phyloP scores from a whole-genome alignment of 2,329 filamentous ascomycete species.

The Fusarium drepaniforme region DNA sequence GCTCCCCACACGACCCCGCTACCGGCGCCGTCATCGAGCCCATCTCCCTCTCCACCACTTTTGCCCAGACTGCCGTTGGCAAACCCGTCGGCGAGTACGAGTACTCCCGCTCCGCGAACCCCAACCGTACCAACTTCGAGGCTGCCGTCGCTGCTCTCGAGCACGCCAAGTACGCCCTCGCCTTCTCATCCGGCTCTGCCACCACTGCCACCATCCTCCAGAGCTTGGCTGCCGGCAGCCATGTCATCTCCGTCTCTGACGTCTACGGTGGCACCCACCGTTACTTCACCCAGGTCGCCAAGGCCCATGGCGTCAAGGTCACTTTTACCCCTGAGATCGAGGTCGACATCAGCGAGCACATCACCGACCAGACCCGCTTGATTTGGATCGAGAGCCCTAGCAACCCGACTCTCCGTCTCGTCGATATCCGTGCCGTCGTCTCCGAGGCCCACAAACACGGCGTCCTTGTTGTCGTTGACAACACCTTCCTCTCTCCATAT shows the following conservation, averaged over 20 bases:
- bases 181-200: constrained; percentile 94
- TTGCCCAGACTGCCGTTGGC: constrained; percentile 90
- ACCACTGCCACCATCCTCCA: constrained; percentile 95
- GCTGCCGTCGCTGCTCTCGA: constrained; percentile 91
- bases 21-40: constrained; percentile 97
- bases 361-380: constrained; percentile 89
- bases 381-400: constrained; percentile 97
- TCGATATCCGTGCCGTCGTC: constrained; percentile 91
- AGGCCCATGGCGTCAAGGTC: constrained; percentile 92
- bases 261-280: constrained; percentile 98
- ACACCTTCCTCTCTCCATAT: constrained; percentile 97
- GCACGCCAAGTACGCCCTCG: constrained; percentile 90
- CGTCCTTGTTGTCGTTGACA: constrained; percentile 97
- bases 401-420: constrained; percentile 92
- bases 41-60: constrained; percentile 96
- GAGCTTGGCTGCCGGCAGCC: constrained; percentile 88
- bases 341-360: constrained; percentile 85
- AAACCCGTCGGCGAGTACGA: constrained; percentile 90
- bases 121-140: constrained; percentile 96
- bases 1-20: constrained; percentile 87
- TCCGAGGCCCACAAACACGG: constrained; percentile 87
- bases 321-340: constrained; percentile 96
- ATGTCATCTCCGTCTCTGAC: constrained; percentile 96
- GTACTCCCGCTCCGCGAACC: constrained; percentile 94
- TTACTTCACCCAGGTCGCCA: constrained; percentile 98